Base-by-base conservation (phyloP, 2,329 filamentous ascomycete species). In the Zelopaecilomyces penicillatus region DNA sequence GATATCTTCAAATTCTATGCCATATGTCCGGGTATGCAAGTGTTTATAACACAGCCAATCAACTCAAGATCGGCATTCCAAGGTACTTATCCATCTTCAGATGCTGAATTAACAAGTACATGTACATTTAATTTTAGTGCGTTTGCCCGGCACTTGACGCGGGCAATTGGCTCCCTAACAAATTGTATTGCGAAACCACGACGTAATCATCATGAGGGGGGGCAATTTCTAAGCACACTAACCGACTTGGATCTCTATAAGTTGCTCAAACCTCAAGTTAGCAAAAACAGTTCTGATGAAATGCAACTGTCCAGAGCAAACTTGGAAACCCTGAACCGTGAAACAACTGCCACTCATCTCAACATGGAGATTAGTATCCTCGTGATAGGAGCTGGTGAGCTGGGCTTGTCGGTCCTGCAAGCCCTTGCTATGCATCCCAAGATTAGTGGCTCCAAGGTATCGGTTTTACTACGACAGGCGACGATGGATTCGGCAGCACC, bases 361-460 rank as follows among this genome's bases (percentile, higher is more conserved):
- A 41, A 44, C 37, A 62, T 60, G 59, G 43, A 51, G 12, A 46
- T 55, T 9, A 61, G 47, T 42, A 46, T 83, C 45, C 76, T 85
- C 41, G 67, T 85, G 41, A 64, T 86, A 46, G 81, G 82, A 42
- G 76, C 77, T n/a, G 82, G 81, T 46, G 81, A 85, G 63, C 73
- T 85, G 10, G 82, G 81, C 40, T 63, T 67, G 4, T 68, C 74
- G 11, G 66, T 85, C 46, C 63, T 84, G 11, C 58, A 68, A 30
- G 65, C 70, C 8, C 68, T 85, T 6, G 57, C 65, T 10, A 40
- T 51, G 0, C 74, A 82, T 50, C 67, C 73, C 0, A 54, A 62
- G 33, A 63, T 63, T 26, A 30, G 53, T n/a, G 45, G 50, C 11
- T 60, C 57, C 6, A 58, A 58, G n/a, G 57, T 82, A 12, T 67